Evolutionary conservation across 75 land plant species (phyloP).

Genomic region (Picea glauca): DNA sequence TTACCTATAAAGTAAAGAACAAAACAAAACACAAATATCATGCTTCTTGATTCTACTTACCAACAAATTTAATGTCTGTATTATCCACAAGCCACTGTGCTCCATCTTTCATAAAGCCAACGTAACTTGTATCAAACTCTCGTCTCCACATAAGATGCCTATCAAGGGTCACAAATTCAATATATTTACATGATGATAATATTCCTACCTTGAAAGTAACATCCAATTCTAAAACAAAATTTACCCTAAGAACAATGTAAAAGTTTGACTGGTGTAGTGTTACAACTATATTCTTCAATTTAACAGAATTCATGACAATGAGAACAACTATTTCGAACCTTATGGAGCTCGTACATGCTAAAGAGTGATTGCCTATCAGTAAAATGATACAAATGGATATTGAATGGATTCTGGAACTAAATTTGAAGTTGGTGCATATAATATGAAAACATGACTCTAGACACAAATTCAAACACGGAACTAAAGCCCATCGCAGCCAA

Average conservation of each 20-base stretch:
- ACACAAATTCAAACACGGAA: not conserved
- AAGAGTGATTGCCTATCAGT: not conserved
- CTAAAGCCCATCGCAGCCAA: not conserved
- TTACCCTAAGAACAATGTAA: too few species aligned
- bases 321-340: not conserved
- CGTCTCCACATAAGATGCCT: slow-evolving; percentile 90
- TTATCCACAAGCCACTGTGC: slow-evolving; percentile 87
- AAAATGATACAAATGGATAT: not conserved
- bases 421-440: not conserved
- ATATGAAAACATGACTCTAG: not conserved
- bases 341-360: not conserved
- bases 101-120: slow-evolving; percentile 85
- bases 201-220: not conserved
- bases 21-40: too few species aligned
- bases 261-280: too few species aligned
- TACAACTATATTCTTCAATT: not conserved
- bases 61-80: slow-evolving; percentile 89
- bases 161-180: not conserved
- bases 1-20: too few species aligned
- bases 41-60: slow-evolving; percentile 32
- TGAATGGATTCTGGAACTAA: not conserved
- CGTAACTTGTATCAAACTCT: slow-evolving; percentile 74
- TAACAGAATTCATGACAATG: not conserved
- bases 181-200: too few species aligned
- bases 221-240: not conserved